Base-by-base conservation (phyloP, 116 monocot genomes). In the Cymodocea nodosa region DNA sequence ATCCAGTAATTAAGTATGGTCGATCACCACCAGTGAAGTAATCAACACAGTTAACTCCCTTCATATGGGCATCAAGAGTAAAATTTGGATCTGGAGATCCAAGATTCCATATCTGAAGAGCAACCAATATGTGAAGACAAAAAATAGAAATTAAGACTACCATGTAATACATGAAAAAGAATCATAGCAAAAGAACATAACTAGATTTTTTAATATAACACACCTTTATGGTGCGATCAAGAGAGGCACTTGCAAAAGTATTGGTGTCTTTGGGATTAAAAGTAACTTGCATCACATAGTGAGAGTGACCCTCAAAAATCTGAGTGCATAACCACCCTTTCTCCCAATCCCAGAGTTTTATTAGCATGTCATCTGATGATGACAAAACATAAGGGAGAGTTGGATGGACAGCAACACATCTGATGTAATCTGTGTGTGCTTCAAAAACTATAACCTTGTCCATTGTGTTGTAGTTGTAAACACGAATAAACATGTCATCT, bases 311-410 rank as follows among this genome's bases (percentile, higher is more conserved):
- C 75, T 89, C 90, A 73, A 94, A 89, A 63, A 94, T 89, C 72
- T 87, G 87, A 73, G 84, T 94, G 36, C 94, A 94, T 14, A 83
- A 78, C 89, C 86, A 94, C 51, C 89, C 84, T 52, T 94, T 89
- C 51, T 94, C 94, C 87, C 87, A 94, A 55, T 94, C 94, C 90
- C 94, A 90, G 53, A 94, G 84, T 59, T 94, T 94, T 68, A 94
- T 94, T 76, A 89, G 64, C 94, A 89, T 94, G 77, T 89, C 90
- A 76, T 89, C 94, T 56, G 87, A 94, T 69, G 94, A 94, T 68
- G 90, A 94, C 67, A 90, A 62, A 67, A 94, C 87, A 83, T 83
- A 94, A 39, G 90, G 94, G 71, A 87, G 87, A 17, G 89, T 90
- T 49, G 89, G 90, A 58, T 94, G 87, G 10, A 94, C 94, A 79